Evolutionary conservation across 257 asterid genomes (phyloP).

Genomic region (Solanum phureja): DNA sequence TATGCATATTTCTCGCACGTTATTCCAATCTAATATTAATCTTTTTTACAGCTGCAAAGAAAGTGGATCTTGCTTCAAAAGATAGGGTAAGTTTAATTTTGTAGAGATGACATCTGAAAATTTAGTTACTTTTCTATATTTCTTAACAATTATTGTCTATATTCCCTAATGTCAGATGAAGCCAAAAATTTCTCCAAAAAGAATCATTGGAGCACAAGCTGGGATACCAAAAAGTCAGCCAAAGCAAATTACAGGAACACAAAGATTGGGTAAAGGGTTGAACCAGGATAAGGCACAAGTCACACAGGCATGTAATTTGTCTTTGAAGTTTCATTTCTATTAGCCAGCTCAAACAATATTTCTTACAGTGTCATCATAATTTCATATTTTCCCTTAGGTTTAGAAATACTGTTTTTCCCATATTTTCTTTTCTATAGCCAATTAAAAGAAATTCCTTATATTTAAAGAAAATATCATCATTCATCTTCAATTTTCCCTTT

Average conservation of each 20-base stretch:
- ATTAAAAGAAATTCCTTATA: neutral
- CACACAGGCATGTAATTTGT: slow-evolving; percentile 21
- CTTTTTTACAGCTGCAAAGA: slow-evolving; percentile 1
- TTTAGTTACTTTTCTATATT: neutral
- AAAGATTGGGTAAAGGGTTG: slow-evolving; percentile 31
- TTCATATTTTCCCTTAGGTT: neutral
- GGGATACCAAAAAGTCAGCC: slow-evolving; percentile 39
- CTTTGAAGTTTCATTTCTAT: neutral
- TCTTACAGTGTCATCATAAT: neutral
- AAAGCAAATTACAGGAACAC: slow-evolving; percentile 39
- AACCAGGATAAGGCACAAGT: slow-evolving; percentile 48
- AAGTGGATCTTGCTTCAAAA: neutral
- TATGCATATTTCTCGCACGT: neutral
- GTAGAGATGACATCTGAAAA: neutral
- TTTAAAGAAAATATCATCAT: neutral
- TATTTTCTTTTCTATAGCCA: neutral
- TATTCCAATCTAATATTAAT: neutral
- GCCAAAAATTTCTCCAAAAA: slow-evolving; percentile 36
- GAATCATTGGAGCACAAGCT: slow-evolving; percentile 29
- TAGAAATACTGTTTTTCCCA: neutral
- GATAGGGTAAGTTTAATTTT: slow-evolving; percentile 1
- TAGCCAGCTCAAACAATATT: neutral
- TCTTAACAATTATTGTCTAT: neutral
- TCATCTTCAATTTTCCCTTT: neutral
- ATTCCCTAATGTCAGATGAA: slow-evolving; percentile 28